Conservation (phyloP, 2,329 filamentous ascomycete species). For the Raffaelea ambrosiae region DNA sequence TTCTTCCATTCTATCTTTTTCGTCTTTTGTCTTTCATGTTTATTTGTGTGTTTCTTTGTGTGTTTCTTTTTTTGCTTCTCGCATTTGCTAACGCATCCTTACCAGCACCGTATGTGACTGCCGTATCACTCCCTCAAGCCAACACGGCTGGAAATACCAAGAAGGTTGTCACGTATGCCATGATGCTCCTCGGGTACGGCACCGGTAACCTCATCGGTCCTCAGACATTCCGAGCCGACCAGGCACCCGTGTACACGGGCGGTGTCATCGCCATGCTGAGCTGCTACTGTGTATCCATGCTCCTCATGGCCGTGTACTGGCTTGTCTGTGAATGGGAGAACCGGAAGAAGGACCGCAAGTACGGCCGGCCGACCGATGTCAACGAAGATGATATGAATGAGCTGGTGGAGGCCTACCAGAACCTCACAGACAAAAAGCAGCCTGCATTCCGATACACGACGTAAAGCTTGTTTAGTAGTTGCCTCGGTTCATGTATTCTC, state of each 20-base stretch:
- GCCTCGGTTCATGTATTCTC: too few species aligned
- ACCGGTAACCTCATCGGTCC: constrained; percentile 49
- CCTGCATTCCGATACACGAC: not conserved
- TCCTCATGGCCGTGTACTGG: constrained; percentile 18
- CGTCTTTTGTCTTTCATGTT: too few species aligned
- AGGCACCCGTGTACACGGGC: constrained; percentile 43
- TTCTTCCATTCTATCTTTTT: not conserved
- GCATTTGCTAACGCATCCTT: too few species aligned
- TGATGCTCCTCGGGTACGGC: constrained; percentile 17
- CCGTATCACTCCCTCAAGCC: constrained; percentile 9
- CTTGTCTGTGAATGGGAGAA: not conserved
- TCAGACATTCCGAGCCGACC: constrained; percentile 43
- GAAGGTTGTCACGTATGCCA: not conserved
- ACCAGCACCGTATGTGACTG: constrained; percentile 9
- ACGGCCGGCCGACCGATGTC: not conserved
- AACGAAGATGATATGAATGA: not conserved
- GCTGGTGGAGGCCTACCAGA: not conserved
- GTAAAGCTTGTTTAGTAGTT: too few species aligned
- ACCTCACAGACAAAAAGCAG: not conserved
- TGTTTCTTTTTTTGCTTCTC: not conserved
- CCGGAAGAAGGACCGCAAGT: not conserved
- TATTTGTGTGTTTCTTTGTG: too few species aligned
- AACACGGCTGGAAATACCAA: constrained; percentile 12
- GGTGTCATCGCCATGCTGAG: constrained; percentile 50
- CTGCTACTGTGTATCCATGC: constrained; percentile 32